Evolutionary conservation across 2,329 filamentous ascomycete species (phyloP), one percentile per base, ranked within the genome.

Genomic region (Cladosporium sp.): DNA sequence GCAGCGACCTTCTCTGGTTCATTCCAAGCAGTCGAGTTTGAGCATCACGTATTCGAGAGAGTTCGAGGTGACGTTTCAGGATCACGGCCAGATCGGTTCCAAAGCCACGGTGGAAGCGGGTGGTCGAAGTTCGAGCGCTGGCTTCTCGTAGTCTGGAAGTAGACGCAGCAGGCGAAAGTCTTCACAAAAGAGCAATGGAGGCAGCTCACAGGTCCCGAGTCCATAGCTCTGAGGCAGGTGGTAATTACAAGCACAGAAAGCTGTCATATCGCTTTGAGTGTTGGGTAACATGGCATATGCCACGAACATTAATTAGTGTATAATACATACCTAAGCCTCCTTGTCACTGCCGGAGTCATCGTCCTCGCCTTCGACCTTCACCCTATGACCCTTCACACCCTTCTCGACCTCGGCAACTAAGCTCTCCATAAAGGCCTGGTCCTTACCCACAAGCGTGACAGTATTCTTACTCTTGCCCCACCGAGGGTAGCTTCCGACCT

Each of bases 401-500:
- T 81, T 72, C 64, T 88, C 80, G 3, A 95, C 88, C 65, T 95
- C 89, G 0, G 78, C 71, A 12, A 94, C 79, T 54, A 96, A 69
- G 43, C 82, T 83, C 66, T 95, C 88, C 64, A 97, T 78, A 59
- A 81, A 92, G 19, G 79, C 83, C 57, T 78, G 75, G 64, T 96
- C 86, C 57, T 82, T 83, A 13, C 77, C 82, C 13, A 96, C 91
- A 47, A 98, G 74, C 9, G 92, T 96, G 41, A 97, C 89, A 0
- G 90, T 93, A 69, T 97, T 97, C 55, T 78, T 78, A 62, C 82
- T 82, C 76, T 88, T 92, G 4, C 86, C 88, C 90, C 91, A 96
- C 49, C 89, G 77, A 30, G 93, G 93, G 69, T 98, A 97, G 69
- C 88, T 95, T 40, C 93, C 93, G 13, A 97, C 89, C 72, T 97